Evolutionary conservation across 345 rosid genomes (phyloP).

Genomic region (Ceriops tagal): DNA sequence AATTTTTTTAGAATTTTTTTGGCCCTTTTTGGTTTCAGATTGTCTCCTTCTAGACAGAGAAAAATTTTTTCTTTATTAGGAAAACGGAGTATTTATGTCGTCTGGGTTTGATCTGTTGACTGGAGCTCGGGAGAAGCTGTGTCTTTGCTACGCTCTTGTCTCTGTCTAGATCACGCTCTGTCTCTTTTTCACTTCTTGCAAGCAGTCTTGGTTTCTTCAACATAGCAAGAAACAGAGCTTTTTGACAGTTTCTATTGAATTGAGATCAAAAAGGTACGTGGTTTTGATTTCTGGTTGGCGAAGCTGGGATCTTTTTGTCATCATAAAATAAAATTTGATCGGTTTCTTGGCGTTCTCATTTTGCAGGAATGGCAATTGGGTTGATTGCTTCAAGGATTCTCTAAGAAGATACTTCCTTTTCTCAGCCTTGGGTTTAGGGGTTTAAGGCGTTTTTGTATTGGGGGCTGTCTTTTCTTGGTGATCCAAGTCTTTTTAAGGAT

Average conservation of each 20-base stretch:
- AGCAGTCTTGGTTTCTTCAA: neutral
- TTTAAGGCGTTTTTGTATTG: conserved; percentile 9
- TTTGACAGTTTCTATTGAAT: conserved; percentile 14
- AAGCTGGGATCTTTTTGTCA: too few relatives aligned
- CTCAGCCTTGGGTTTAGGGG: conserved; percentile 19
- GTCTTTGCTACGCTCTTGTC: conserved; percentile 4
- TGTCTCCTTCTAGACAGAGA: neutral
- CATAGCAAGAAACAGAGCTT: neutral
- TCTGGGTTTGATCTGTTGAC: conserved; percentile 15
- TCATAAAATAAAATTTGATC: neutral
- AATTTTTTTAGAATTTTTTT: neutral
- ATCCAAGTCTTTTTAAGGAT: conserved; percentile 5
- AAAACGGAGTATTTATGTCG: conserved; percentile 20
- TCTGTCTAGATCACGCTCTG: neutral
- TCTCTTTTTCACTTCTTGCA: neutral
- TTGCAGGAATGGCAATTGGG: conserved; percentile 25
- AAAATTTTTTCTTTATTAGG: neutral
- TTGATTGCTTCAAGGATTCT: conserved; percentile 12
- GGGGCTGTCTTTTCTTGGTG: conserved; percentile 13
- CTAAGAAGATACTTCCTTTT: neutral
- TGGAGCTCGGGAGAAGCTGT: conserved; percentile 22
- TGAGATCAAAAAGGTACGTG: conserved; percentile 26
- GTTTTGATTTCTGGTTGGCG: conserved; percentile 4
- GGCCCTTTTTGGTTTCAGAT: neutral
- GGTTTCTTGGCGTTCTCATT: neutral